A percentile compares a stretch with the other conserved stretches of the same genome.
These are phyloP conservation scores for Penicillium sp. DNA, from an alignment of 2,329 filamentous ascomycete genomes.

Conservation along the genomic window DNA sequence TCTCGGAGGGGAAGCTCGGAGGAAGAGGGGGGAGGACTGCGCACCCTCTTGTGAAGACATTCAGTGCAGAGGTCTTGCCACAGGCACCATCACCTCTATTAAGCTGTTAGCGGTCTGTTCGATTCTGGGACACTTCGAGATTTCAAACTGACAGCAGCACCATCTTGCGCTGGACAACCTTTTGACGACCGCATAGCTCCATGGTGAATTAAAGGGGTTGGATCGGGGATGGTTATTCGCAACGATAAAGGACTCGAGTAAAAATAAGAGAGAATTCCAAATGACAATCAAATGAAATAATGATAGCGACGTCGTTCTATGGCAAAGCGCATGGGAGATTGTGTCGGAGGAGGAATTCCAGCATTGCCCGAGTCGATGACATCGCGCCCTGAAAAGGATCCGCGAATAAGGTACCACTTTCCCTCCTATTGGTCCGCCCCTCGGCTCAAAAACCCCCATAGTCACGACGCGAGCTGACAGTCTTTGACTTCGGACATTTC, in stretches of 20 bases:
- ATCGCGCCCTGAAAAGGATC: conserved; percentile 32
- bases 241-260: background rate
- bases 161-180: conserved; percentile 94
- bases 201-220: conserved; percentile 34
- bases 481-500: background rate
- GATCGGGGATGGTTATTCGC: background rate
- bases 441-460: background rate
- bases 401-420: conserved; percentile 51
- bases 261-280: background rate
- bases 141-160: conserved; percentile 70
- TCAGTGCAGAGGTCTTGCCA: conserved; percentile 94
- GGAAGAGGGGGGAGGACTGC: conserved; percentile 33
- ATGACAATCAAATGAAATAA: background rate
- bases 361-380: conserved; percentile 35
- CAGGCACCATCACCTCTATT: conserved; percentile 88
- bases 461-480: background rate
- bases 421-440: conserved; percentile 49
- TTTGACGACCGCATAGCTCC: conserved; percentile 68
- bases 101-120: conserved; percentile 17
- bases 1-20: conserved; percentile 2
- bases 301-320: background rate
- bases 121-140: background rate
- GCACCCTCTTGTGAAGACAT: conserved; percentile 97
- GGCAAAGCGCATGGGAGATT: conserved; percentile 8
- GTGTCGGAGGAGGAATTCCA: conserved; percentile 25